Base-by-base conservation (phyloP, 352 stramenopile species). In the Phytophthora fragariaefolia region DNA sequence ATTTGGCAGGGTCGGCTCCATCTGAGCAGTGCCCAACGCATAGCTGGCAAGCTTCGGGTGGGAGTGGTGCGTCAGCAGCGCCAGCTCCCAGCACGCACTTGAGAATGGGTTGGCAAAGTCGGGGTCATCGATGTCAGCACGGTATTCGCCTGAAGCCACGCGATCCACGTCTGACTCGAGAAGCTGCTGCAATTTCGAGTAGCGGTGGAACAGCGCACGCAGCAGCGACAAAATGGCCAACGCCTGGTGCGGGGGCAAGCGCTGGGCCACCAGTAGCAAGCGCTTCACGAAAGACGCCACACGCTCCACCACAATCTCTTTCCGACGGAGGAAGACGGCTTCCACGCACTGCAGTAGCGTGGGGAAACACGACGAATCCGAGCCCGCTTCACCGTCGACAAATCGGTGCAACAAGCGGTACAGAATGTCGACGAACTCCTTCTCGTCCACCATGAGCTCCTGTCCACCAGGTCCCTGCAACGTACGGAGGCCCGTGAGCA, bases 361-460 rank as follows among this genome's bases (percentile, higher is more conserved):
- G n/a, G 64, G 66, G 45, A 94, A 90, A 58, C 83, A 90, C 49
- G 67, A 83, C 18, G 76, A 72, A 38, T 76, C 65, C 28, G 63
- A 73, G 22, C 58, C 57, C 56, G 85, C 76, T 40, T 91, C 84
- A 28, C 84, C 82, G 32, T 86, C 83, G 0, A 74, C 85, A 55
- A 93, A 91, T 17, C 82, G 76, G 46, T 82, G 78, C 55, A 98
- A 54, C 53, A 97, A 77, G 40, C 82, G 92, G 73, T 98, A 99
- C 6, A 99, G 76, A 67, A 96, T 95, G 53, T 95, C 91, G 28
- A 99, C 87, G 74, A 98, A 98, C 71, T 98, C 95, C 66, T 98
- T 98, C 52, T 97, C 91, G 68, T 99, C 95, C n/a, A 98, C 91
- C 74, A 98, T 90, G 34, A 99, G 86, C 78, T 99, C 96, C 49